Conservation (phyloP, 257 asterid genomes). For the Nicotiana obtusifolia region DNA sequence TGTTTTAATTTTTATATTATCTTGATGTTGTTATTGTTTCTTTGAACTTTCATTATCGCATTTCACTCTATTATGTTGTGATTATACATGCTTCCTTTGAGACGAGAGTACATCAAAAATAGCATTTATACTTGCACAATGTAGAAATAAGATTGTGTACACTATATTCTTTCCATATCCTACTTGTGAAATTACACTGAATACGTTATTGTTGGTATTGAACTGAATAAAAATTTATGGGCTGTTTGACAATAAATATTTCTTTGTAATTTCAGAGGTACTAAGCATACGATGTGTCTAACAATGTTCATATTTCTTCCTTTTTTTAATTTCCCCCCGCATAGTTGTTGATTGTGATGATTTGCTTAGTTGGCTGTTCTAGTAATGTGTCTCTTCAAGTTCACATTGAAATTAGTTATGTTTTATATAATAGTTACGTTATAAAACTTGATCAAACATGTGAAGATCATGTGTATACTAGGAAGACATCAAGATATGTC, state of each 20-base stretch:
- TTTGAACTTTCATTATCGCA: no score
- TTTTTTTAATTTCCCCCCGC: no score
- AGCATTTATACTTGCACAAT: accelerated
- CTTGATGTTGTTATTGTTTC: no score
- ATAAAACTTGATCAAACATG: not conserved
- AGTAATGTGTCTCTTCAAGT: not conserved
- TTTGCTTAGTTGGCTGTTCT: not conserved
- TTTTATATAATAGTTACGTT: not conserved
- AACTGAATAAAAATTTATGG: not conserved
- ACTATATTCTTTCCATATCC: accelerated
- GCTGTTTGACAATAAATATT: not conserved
- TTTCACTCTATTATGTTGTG: no score
- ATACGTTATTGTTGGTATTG: no score
- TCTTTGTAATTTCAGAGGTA: slow-evolving; percentile 4
- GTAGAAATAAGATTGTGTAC: no score
- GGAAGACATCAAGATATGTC: slow-evolving; percentile 2
- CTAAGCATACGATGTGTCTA: not conserved
- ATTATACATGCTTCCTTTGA: no score
- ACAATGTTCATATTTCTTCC: not conserved
- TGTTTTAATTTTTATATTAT: no score
- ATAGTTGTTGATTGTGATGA: not conserved
- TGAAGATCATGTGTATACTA: not conserved
- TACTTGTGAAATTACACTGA: no score
- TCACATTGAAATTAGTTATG: not conserved
- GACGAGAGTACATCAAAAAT: no score